Percentiles rank a stretch among this genome's conserved stretches.
phyloP scores from a whole-genome alignment of 768 basidiomycete genomes.

The Sporobolomyces phaffii region DNA sequence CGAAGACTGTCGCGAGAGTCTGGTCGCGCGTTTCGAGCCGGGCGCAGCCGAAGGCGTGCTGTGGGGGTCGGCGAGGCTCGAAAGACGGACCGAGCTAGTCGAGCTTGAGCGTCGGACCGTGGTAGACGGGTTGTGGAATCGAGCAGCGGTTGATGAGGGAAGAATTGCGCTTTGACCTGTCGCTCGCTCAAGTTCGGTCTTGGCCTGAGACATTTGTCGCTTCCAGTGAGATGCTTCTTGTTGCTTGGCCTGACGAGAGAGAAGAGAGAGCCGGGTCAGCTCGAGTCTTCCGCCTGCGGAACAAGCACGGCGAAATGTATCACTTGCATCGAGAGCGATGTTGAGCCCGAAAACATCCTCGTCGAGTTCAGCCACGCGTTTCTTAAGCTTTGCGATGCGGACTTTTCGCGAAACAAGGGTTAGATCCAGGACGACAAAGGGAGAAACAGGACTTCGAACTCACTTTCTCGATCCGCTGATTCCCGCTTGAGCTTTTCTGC shows the following conservation, averaged over 20 bases:
- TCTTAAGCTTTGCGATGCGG: slow-evolving; percentile 38
- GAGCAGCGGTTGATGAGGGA: neutral
- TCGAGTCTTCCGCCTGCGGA: no score
- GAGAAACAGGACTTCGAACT: neutral
- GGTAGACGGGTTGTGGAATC: neutral
- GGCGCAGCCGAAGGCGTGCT: no score
- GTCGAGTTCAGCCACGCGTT: slow-evolving; percentile 39
- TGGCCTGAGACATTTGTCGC: slow-evolving; percentile 29
- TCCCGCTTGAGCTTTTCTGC: slow-evolving; percentile 39
- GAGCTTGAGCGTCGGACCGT: neutral
- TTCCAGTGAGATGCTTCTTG: slow-evolving; percentile 37
- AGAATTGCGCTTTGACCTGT: neutral
- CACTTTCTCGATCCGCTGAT: slow-evolving; percentile 42
- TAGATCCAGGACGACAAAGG: neutral
- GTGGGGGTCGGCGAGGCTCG: no score
- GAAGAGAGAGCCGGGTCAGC: no score
- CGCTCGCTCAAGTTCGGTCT: slow-evolving; percentile 1
- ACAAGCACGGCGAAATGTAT: no score
- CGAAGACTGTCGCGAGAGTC: no score
- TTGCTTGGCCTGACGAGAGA: slow-evolving; percentile 37
- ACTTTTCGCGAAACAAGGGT: neutral
- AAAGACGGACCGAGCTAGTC: no score
- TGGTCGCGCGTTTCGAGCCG: no score
- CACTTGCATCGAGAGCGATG: slow-evolving; percentile 40
- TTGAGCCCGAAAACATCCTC: slow-evolving; percentile 42